Base-by-base conservation (phyloP, 768 basidiomycete species). In the Pleurotus citrinopileatus region DNA sequence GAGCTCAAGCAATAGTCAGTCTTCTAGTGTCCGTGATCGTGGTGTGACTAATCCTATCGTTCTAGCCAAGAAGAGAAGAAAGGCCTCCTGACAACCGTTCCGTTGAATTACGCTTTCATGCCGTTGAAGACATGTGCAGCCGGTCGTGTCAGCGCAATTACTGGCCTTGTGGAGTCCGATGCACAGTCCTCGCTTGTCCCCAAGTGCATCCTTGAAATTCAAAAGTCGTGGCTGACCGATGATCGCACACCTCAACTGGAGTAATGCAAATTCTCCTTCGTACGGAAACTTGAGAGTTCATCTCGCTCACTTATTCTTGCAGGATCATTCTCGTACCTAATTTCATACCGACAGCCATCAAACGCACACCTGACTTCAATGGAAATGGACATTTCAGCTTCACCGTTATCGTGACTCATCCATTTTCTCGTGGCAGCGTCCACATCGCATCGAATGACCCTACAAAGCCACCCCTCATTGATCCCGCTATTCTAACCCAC, bases 401-500 rank as follows among this genome's bases (percentile, higher is more conserved):
- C 34, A 20, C 47, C 8, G 12, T 37, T 22, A 50, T 37, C 12
- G 15, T 20, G 6, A 50, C 34, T 13, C 47, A 50, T 32, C 47
- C 47, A 9, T 50, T 50, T 22, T 50, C 47, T 15, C 47, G 47
- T 6, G 47, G 47, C 17, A 50, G 47, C 19, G 47, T 50, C 19
- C 47, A 50, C 22, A 50, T 50, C 26, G 47, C 29, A 7, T 50
- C 47, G 12, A 50, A 8, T 5, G 34, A 50, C 47, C 47, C 47
- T n/a, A 32, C 34, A 4, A 27, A 20, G 12, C 20, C 27, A 8
- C 47, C 26, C 13, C 47, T 50, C 15, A 34, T 50, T 19, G 47
- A 50, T 20, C 29, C 19, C 15, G 17, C 27, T 10, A n/a, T 50
- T 22, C 29, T 50, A 12, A 53, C 42, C 8, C 57, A 65, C 38